Conservation (phyloP, 441 rosid species). For the Metrosideros polymorpha region DNA sequence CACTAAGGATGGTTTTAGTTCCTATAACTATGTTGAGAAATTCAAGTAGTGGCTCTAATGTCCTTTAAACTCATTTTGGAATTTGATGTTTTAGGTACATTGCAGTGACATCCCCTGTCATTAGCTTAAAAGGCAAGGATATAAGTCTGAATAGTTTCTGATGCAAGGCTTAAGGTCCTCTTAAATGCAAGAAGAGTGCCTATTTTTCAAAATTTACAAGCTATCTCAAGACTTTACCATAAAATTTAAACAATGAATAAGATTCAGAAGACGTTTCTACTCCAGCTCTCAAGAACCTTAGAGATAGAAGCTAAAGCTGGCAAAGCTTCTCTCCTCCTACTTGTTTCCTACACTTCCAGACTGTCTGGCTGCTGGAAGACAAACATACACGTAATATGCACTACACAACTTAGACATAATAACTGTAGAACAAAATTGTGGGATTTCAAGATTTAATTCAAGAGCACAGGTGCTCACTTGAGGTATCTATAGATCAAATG, state of each 20-base stretch:
- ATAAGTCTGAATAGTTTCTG: background rate
- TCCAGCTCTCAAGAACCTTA: background rate
- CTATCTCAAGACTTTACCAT: background rate
- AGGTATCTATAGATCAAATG: background rate
- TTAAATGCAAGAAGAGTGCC: background rate
- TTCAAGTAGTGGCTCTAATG: background rate
- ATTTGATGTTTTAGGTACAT: background rate
- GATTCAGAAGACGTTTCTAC: background rate
- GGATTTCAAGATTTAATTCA: background rate
- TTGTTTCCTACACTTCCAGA: background rate
- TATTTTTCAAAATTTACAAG: background rate
- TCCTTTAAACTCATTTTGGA: background rate
- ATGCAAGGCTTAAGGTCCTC: background rate
- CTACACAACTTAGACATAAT: background rate
- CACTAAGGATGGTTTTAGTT: background rate
- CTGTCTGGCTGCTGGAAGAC: background rate
- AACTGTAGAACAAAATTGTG: background rate
- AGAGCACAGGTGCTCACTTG: background rate
- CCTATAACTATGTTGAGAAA: background rate
- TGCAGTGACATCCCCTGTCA: background rate
- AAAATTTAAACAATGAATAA: background rate
- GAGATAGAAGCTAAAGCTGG: background rate
- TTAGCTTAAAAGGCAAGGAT: background rate
- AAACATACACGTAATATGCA: background rate
- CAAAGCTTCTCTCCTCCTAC: background rate